These are phyloP conservation scores for Linnemannia zychae DNA, from an alignment of 192 early-diverging fungal genomes.

Conservation along the genomic window DNA sequence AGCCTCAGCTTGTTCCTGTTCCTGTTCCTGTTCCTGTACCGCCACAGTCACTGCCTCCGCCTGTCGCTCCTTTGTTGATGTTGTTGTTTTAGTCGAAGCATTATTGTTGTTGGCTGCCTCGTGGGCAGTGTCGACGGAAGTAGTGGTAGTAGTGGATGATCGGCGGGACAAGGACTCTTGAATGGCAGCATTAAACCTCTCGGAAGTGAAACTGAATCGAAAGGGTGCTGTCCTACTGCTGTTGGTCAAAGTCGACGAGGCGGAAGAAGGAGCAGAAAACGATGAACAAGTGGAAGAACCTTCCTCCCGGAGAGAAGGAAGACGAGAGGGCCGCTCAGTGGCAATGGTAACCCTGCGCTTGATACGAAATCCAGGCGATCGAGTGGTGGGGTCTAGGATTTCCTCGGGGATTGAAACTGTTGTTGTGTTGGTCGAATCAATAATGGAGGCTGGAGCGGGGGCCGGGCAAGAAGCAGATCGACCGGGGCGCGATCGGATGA, in stretches of 20 bases:
- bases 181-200: slow-evolving; percentile 35
- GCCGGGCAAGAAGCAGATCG: slow-evolving; percentile 13
- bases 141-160: neutral
- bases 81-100: neutral
- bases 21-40: too few relatives aligned
- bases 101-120: neutral
- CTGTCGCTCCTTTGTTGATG: neutral
- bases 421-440: too few relatives aligned
- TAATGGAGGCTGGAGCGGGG: too few relatives aligned
- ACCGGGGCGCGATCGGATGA: neutral
- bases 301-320: neutral
- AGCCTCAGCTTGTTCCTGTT: slow-evolving; percentile 1
- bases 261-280: neutral
- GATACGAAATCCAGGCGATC: slow-evolving; percentile 48
- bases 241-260: slow-evolving; percentile 9
- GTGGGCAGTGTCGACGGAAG: neutral
- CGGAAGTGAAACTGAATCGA: slow-evolving; percentile 48
- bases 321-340: neutral
- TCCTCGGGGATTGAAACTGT: slow-evolving; percentile 44
- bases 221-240: slow-evolving; percentile 6
- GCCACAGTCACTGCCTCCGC: neutral
- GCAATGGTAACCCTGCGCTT: slow-evolving; percentile 11
- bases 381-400: slow-evolving; percentile 42
- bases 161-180: slow-evolving; percentile 2
- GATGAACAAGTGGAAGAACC: neutral